Base-by-base conservation (phyloP, 2,329 filamentous ascomycete genomes). In the Ceratocystis papillata region DNA sequence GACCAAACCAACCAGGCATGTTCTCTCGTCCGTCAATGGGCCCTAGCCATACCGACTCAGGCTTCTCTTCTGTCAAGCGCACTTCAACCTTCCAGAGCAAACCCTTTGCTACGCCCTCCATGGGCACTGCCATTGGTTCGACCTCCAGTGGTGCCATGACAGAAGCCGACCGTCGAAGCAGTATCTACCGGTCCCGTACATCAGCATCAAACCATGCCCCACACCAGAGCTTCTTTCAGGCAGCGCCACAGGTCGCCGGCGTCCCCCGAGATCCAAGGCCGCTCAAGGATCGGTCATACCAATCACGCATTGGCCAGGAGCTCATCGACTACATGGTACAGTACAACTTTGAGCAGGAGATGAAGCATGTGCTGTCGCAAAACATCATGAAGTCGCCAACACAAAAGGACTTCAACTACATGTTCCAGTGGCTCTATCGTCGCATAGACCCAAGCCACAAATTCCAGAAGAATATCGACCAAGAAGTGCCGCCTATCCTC, bases 351-450 rank as follows among this genome's bases (percentile, higher is more conserved):
- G 94, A 99, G 76, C 86, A 96, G 82, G 92, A 97, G 71, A 96
- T 95, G 87, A 96, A 96, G 77, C 89, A 97, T 74, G 87, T 86
- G 1, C 79, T 99, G n/a, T 89, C 90, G 0, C 87, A 89, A 69
- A 96, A 96, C 72, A 89, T 90, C 5, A 86, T 96, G 73, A 93
- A 90, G 72, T 96, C 90, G 55, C 95, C 94, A 0, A 99, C 93
- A 0, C 93, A 97, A 71, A 99, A 99, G 73, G 94, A 99, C 74
- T 99, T 99, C 78, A 94, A 95, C 73, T 88, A 84, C 76, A 96
- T 99, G 82, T 99, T 99, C 73, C 91, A 97, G 73, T 99, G 93
- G 89, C 80, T 99, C 2, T 99, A 99, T 75, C 90, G 91, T 72
- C 88, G 91, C 67, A 95, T 99, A 73, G 94, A 99, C 73, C 94